Percentiles rank a stretch among this genome's conserved stretches.
These are phyloP conservation scores for Gossypium thurberi DNA, from an alignment of 345 rosid genomes.

Conservation along the genomic window DNA sequence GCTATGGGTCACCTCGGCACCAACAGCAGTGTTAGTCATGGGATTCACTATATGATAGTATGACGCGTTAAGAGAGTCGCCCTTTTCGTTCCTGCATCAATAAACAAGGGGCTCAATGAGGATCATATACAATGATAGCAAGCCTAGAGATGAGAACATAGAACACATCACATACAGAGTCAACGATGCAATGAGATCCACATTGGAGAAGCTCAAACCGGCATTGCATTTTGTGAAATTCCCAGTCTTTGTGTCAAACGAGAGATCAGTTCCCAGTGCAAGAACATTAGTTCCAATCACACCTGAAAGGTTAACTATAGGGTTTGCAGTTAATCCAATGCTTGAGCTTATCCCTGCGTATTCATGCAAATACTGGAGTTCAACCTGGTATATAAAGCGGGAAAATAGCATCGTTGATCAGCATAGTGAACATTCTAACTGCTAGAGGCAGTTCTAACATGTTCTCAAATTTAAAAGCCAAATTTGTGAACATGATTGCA, in stretches of 20 bases:
- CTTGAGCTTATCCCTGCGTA: conserved; percentile 74
- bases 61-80: conserved; percentile 55
- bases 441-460: neutral
- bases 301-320: conserved; percentile 71
- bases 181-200: conserved; percentile 63
- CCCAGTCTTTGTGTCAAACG: conserved; percentile 77
- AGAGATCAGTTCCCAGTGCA: conserved; percentile 69
- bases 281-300: conserved; percentile 56
- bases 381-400: conserved; percentile 44
- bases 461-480: neutral
- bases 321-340: conserved; percentile 77
- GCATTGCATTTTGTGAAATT: conserved; percentile 72
- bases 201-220: conserved; percentile 63
- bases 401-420: neutral
- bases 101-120: neutral
- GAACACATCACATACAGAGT: conserved; percentile 45
- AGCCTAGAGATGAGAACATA: neutral
- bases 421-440: neutral
- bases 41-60: conserved; percentile 72
- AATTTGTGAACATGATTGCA: neutral
- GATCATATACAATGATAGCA: neutral
- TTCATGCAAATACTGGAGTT: conserved; percentile 87
- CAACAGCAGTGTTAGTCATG: conserved; percentile 54
- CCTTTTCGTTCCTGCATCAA: conserved; percentile 68
- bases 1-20: conserved; percentile 70